phyloP scores from a whole-genome alignment of 768 basidiomycete species.

The Favolaschia claudopus region DNA sequence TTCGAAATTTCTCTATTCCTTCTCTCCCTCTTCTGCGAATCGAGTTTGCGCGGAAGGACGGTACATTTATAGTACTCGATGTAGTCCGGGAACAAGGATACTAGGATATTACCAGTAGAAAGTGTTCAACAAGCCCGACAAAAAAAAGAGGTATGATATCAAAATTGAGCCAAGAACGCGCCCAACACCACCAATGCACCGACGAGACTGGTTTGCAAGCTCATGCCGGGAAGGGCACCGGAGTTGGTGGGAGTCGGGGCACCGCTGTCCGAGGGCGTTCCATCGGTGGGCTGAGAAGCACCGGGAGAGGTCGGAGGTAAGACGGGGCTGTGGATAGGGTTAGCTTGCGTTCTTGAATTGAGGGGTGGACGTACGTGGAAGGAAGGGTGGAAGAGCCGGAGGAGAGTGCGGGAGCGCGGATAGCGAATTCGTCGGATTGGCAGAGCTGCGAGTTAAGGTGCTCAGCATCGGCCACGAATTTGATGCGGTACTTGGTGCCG shows the following conservation, averaged over 20 bases:
- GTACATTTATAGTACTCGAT: no score
- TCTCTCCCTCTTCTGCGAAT: no score
- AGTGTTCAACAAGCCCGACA: constrained; percentile 1
- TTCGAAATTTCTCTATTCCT: no score
- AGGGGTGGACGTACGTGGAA: constrained; percentile 32
- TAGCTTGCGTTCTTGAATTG: background rate
- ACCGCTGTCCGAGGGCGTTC: constrained; percentile 12
- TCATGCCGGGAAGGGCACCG: constrained; percentile 38
- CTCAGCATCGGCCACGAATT: constrained; percentile 63
- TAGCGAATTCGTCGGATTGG: constrained; percentile 71
- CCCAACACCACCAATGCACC: constrained; percentile 43
- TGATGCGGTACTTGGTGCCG: constrained; percentile 65
- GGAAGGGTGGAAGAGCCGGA: constrained; percentile 35
- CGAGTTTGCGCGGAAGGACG: no score
- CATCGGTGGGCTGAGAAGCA: background rate
- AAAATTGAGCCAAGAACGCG: constrained; percentile 41
- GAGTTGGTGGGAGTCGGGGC: constrained; percentile 31
- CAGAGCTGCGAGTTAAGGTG: constrained; percentile 65
- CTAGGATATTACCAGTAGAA: constrained; percentile 8
- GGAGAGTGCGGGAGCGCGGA: constrained; percentile 37
- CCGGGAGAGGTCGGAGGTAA: background rate
- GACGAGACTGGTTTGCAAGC: constrained; percentile 41
- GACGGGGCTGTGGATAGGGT: background rate
- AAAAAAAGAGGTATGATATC: background rate
- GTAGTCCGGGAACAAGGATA: no score